Conservation (phyloP, 768 basidiomycete genomes). For the Coprinopsis strossmayeri region DNA sequence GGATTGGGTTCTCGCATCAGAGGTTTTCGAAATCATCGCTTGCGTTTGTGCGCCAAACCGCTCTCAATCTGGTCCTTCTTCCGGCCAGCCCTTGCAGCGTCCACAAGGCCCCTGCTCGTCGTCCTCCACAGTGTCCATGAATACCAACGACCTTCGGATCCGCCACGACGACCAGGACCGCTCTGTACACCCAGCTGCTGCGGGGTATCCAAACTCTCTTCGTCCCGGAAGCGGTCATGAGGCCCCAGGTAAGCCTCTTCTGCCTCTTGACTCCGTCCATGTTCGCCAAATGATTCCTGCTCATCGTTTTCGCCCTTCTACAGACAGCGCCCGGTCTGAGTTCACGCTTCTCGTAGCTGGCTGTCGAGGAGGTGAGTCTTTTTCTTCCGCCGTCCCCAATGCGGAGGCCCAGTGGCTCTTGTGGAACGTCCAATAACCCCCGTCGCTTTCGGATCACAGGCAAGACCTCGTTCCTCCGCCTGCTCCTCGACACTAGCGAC, state of each 20-base stretch:
- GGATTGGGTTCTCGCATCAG: constrained; percentile 38
- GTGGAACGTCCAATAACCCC: constrained; percentile 12
- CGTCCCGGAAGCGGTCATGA: constrained; percentile 19
- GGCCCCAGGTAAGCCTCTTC: constrained; percentile 29
- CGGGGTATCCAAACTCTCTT: constrained; percentile 17
- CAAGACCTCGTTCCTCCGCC: constrained; percentile 83
- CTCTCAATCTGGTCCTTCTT: constrained; percentile 47
- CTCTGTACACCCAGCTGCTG: constrained; percentile 15
- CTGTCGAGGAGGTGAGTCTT: constrained; percentile 55
- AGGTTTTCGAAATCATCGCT: constrained; percentile 59
- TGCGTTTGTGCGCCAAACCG: constrained; percentile 29
- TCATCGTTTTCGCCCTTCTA: constrained; percentile 12
- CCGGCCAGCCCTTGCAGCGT: constrained; percentile 27
- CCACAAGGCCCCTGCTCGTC: constrained; percentile 32
- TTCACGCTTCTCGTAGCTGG: constrained; percentile 78
- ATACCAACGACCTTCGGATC: constrained; percentile 45
- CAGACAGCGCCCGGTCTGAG: constrained; percentile 32
- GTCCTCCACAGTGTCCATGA: constrained; percentile 40
- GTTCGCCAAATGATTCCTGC: constrained; percentile 15
- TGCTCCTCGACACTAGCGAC: constrained; percentile 75
- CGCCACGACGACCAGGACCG: constrained; percentile 37
- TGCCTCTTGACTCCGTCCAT: constrained; percentile 11
- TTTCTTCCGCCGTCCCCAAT: constrained; percentile 10
- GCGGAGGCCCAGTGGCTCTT: constrained; percentile 6
- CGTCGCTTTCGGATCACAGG: constrained; percentile 40